A percentile compares a stretch with the other conserved stretches of the same genome.
These are phyloP conservation scores for Magnolia sinica DNA, from an alignment of 164 flowering plant species.

Conservation along the genomic window DNA sequence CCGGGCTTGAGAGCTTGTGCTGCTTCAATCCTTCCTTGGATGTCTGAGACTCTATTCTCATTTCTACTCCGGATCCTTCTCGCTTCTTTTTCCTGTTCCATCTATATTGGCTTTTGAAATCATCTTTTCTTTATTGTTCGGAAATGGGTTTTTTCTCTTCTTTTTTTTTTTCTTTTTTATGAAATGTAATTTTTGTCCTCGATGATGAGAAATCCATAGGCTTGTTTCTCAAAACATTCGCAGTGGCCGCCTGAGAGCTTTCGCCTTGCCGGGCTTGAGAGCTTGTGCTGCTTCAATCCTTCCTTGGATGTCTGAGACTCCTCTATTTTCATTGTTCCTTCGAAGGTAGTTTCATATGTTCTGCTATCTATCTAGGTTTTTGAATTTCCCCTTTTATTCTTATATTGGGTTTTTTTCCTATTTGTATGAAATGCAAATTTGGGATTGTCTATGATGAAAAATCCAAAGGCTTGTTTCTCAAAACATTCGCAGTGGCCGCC, in stretches of 20 bases:
- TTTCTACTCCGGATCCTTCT: neutral
- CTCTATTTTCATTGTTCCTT: neutral
- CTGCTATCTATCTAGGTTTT: neutral
- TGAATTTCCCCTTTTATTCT: neutral
- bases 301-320: slow-evolving; percentile 16
- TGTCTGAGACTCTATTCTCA: neutral
- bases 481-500: slow-evolving; percentile 77
- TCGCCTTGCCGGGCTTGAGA: slow-evolving; percentile 36
- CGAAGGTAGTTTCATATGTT: neutral
- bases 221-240: slow-evolving; percentile 66
- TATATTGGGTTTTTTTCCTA: neutral
- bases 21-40: slow-evolving; percentile 13
- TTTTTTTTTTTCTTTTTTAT: too few species aligned
- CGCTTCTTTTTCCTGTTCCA: neutral
- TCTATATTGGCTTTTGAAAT: too few species aligned
- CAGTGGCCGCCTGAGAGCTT: slow-evolving; percentile 71
- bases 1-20: slow-evolving; percentile 15
- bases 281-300: slow-evolving; percentile 7
- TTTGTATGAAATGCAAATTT: too few species aligned
- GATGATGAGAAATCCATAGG: slow-evolving; percentile 26
- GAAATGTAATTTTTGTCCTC: neutral
- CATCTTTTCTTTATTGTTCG: neutral
- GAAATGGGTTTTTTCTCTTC: too few species aligned
- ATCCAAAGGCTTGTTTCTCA: slow-evolving; percentile 54
- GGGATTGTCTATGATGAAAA: slow-evolving; percentile 34